A percentile compares a stretch with the other conserved stretches of the same genome.
phyloP scores from a whole-genome alignment of 257 asterid genomes.

The Thymus quinquecostatus region DNA sequence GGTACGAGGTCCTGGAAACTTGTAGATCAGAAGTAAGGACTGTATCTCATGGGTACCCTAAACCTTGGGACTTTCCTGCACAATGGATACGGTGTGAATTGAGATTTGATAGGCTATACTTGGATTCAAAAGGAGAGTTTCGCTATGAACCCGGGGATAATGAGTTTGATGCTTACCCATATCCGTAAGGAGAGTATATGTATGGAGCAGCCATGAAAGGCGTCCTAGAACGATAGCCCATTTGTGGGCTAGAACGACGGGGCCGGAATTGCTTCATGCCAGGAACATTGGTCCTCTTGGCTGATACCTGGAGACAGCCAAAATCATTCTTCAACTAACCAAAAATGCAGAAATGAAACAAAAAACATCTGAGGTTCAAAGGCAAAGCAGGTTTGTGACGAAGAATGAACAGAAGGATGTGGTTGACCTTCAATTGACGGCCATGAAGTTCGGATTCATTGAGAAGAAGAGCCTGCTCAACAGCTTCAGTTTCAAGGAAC shows the following conservation, averaged over 20 bases:
- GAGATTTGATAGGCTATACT: not conserved
- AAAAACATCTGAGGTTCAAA: not conserved
- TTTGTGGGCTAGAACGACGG: slow-evolving; percentile 54
- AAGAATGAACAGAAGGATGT: not conserved
- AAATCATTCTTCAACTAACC: not conserved
- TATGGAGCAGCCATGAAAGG: slow-evolving; percentile 58
- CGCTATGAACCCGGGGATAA: not conserved
- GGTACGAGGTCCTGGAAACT: slow-evolving; percentile 17
- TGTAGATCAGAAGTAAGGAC: slow-evolving; percentile 59
- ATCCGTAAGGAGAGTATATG: slow-evolving; percentile 61
- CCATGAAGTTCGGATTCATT: slow-evolving; percentile 87
- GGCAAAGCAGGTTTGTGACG: not conserved
- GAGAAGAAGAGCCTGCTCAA: slow-evolving; percentile 71
- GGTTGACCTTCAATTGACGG: slow-evolving; percentile 70
- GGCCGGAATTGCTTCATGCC: slow-evolving; percentile 79
- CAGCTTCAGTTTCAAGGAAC: slow-evolving; percentile 77
- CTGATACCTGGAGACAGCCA: slow-evolving; percentile 53
- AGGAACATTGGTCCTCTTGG: slow-evolving; percentile 79
- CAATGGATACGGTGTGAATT: not conserved
- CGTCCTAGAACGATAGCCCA: slow-evolving; percentile 53
- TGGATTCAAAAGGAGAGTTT: not conserved
- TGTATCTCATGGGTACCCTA: slow-evolving; percentile 67
- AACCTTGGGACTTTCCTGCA: slow-evolving; percentile 75
- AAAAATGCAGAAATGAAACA: not conserved
- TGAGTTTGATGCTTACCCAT: slow-evolving; percentile 48